A percentile compares a stretch with the other conserved stretches of the same genome.
These are phyloP conservation scores for Boletus sp. DNA, from an alignment of 1,284 basidiomycete species.

Conservation along the genomic window DNA sequence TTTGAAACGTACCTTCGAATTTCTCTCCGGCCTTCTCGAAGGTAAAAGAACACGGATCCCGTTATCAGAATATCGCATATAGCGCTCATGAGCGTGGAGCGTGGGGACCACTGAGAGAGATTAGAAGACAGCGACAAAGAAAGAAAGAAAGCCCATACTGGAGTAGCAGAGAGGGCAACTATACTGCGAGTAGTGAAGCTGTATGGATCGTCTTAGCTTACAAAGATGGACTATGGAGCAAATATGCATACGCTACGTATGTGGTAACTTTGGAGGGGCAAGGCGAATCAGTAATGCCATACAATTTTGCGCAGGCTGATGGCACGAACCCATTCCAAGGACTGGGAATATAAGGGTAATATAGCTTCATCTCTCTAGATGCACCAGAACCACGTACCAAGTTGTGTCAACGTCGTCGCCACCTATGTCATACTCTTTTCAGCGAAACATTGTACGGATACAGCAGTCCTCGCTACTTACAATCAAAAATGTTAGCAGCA, in stretches of 20 bases:
- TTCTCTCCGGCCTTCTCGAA: conserved; percentile 10
- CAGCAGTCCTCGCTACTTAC: not conserved
- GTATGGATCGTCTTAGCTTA: not conserved
- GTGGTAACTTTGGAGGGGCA: not conserved
- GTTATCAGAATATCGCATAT: conserved; percentile 16
- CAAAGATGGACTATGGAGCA: not conserved
- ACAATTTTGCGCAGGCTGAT: not conserved
- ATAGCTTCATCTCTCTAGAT: not conserved
- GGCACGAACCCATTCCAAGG: conserved; percentile 9
- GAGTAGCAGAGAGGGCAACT: not conserved
- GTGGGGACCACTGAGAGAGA: conserved; percentile 11
- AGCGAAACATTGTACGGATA: not conserved
- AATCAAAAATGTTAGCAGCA: conserved; percentile 5
- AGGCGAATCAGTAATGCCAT: not conserved
- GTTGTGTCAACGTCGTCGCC: conserved; percentile 4
- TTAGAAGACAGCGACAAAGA: not conserved
- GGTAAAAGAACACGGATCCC: conserved; percentile 21
- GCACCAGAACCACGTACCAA: conserved; percentile 3
- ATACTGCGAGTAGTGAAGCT: not conserved
- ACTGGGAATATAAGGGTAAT: not conserved
- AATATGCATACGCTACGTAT: conserved; percentile 3
- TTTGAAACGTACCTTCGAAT: conserved; percentile 2
- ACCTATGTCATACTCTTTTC: not conserved
- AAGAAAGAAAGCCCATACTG: not conserved
- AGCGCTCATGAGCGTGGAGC: conserved; percentile 12